Base-by-base conservation (phyloP, 78 protist genomes). In the Bigelowiella natans region DNA sequence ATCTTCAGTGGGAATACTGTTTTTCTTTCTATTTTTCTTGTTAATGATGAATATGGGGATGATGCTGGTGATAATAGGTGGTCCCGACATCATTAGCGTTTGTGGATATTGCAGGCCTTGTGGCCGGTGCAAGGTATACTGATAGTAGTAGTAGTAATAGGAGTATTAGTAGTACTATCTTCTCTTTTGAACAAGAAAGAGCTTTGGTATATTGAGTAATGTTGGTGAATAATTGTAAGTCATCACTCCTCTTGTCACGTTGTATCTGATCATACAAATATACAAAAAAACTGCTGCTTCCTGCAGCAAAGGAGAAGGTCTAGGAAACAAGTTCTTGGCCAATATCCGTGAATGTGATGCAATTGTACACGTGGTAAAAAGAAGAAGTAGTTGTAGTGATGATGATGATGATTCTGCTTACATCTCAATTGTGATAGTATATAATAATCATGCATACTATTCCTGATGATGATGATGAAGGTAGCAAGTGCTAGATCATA, bases 71-170 rank as follows among this genome's bases (percentile, higher is more conserved):
- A n/a, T n/a, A n/a, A n/a, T 51, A 85, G 85, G 37, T 29, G n/a
- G 73, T 91, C 36, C 93, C 93, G 0, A 85, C 93, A 0, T 18
- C 89, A 11, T 84, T 91, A 31, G 88, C 39, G 37, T 91, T 91
- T 51, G 93, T 91, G 11, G 93, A 91, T 31, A 91, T 91, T 39
- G 93, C 93, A 0, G 93, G 93, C 7, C 88, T 90, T 36, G 90
- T 90, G 38, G 39, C 26, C 34, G 93, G 93, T 0, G 89, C 90
- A 26, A 40, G 73, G 73, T 51, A 51, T 18, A 7, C 7, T 51
- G 18, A 51, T n/a, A n/a, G n/a, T n/a, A n/a, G n/a, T n/a, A n/a
- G n/a, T n/a, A n/a, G n/a, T n/a, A n/a, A n/a, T n/a, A n/a, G n/a
- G n/a, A n/a, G n/a, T n/a, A n/a, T n/a, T n/a, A n/a, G n/a, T n/a